These are phyloP conservation scores for Tanacetum coccineum DNA, from an alignment of 129 eudicot species.

Conservation along the genomic window DNA sequence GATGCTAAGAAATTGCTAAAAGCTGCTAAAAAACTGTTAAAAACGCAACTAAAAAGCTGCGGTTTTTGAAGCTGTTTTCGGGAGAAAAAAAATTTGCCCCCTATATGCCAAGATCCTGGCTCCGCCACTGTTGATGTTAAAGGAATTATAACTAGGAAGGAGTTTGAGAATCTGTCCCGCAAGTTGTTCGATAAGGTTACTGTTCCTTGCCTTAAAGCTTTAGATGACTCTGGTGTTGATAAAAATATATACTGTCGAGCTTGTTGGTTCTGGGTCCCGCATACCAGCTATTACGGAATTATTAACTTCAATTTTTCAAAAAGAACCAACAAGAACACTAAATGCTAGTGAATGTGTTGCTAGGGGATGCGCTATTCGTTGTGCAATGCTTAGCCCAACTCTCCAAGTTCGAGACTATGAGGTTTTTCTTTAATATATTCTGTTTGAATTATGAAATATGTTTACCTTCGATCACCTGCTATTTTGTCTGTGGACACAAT, in stretches of 20 bases:
- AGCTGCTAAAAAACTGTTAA: no score
- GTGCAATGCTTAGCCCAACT: constrained; percentile 84
- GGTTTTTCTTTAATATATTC: no score
- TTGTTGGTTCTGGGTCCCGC: constrained; percentile 88
- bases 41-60: no score
- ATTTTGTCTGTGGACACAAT: no score
- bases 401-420: constrained; percentile 67
- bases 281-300: constrained; percentile 59
- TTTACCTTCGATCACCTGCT: no score
- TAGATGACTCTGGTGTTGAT: constrained; percentile 38
- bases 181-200: constrained; percentile 51
- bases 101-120: no score
- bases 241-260: constrained; percentile 71
- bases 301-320: constrained; percentile 40
- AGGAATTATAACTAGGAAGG: constrained; percentile 73
- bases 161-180: constrained; percentile 66
- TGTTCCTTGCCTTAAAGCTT: constrained; percentile 54
- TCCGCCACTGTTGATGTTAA: no score
- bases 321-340: constrained; percentile 59
- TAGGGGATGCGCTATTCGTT: constrained; percentile 83
- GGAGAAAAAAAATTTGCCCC: no score
- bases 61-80: no score
- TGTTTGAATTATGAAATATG: no score
- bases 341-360: constrained; percentile 96
- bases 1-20: no score